These are phyloP conservation scores for Staphylotrichum longicolle DNA, from an alignment of 495 filamentous ascomycete species.

Conservation along the genomic window DNA sequence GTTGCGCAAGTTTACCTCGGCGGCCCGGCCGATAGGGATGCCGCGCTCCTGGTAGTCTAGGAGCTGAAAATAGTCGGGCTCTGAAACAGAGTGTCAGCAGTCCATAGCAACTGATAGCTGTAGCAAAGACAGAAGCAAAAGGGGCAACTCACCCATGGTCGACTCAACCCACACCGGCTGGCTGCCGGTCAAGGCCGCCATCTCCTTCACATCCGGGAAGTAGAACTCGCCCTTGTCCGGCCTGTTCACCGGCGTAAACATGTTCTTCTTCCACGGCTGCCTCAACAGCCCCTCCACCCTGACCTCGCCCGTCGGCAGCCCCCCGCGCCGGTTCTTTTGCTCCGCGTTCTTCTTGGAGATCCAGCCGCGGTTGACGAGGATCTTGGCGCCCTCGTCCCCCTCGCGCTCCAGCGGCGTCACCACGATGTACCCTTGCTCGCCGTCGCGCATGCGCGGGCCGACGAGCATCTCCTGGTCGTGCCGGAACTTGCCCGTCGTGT, in stretches of 20 bases:
- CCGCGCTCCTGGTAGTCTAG: conserved; percentile 73
- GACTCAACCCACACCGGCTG: conserved; percentile 94
- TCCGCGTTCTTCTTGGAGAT: conserved; percentile 66
- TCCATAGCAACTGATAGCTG: neutral
- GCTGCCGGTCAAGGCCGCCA: conserved; percentile 81
- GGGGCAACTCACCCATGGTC: conserved; percentile 71
- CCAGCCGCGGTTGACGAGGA: conserved; percentile 90
- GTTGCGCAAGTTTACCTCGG: conserved; percentile 91
- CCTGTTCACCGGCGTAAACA: conserved; percentile 89
- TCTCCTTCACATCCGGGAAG: conserved; percentile 90
- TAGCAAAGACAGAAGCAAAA: conserved; percentile 12
- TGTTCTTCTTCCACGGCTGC: conserved; percentile 93
- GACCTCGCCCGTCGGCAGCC: conserved; percentile 64
- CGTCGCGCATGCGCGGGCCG: conserved; percentile 84
- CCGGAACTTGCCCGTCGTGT: conserved; percentile 67
- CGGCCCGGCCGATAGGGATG: conserved; percentile 86
- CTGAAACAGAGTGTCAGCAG: conserved; percentile 42
- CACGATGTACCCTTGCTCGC: conserved; percentile 84
- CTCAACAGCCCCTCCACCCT: conserved; percentile 79
- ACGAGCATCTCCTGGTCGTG: conserved; percentile 97
- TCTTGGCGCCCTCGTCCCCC: conserved; percentile 43
- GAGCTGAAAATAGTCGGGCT: conserved; percentile 69
- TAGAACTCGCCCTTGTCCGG: conserved; percentile 84
- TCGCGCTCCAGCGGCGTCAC: conserved; percentile 82
- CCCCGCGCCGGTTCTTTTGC: conserved; percentile 59